Base-by-base conservation (phyloP, 1,284 basidiomycete genomes). In the Malassezia yamatoensis region DNA sequence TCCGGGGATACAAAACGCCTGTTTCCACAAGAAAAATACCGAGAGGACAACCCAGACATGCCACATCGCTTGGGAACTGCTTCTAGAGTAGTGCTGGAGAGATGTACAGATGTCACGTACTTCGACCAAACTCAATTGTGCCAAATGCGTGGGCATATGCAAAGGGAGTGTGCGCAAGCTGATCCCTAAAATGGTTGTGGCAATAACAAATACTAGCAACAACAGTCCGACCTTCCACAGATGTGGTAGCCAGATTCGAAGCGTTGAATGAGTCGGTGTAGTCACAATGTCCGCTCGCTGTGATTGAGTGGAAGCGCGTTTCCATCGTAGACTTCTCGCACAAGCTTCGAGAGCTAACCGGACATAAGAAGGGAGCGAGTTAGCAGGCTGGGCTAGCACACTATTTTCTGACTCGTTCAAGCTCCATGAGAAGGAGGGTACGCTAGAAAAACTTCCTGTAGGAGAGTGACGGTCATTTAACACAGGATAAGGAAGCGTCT, bases 11-110 rank as follows among this genome's bases (percentile, higher is more conserved):
- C 62, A 70, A 38, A 71, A 74, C 4, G 70, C 63, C 61, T 74
- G 72, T 58, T 72, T 71, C 68, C 68, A 74, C 11, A 62, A 64
- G 49, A 72, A 74, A 42, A 72, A 65, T n/a, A 59, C 41, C 16
- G 60, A 59, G 12, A 72, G 50, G 24, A 72, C 72, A 20, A 67
- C 33, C 20, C 70, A 60, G 11, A 69, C 70, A 49, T 74, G 72
- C n/a, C 54, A 16, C 38, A 59, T 63, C 2, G 67, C 66, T 21
- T 36, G 45, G 33, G 32, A 40, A 42, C 56, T 64, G 55, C 61
- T 62, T 49, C 62, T 51, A 20, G 68, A 60, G 38, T 74, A 74
- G 15, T 41, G 39, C 53, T 64, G 60, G n/a, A 74, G 60, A 18
- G 54, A 54, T 38, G 60, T 54, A 18, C 66, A 69, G 38, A 72